Evolutionary conservation across 2,329 filamentous ascomycete genomes (phyloP).

Genomic region (Fusarium vanettenii): DNA sequence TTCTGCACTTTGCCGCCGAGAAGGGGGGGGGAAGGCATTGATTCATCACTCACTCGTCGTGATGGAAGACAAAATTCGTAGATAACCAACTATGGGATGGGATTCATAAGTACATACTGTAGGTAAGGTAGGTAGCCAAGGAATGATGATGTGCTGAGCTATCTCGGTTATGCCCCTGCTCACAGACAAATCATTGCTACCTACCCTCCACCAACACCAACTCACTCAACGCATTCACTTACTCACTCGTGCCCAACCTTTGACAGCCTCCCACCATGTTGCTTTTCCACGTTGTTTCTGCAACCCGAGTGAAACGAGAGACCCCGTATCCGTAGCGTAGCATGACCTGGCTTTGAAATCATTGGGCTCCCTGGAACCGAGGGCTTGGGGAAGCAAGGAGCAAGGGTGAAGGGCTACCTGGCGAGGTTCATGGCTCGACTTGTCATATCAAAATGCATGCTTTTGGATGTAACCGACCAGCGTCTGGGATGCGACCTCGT

Average conservation of each 20-base stretch:
- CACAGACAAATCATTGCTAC: background rate
- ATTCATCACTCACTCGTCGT: background rate
- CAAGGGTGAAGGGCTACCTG: background rate
- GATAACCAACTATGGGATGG: background rate
- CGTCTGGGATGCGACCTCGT: slow-evolving; percentile 7
- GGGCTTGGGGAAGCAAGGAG: slow-evolving; percentile 1
- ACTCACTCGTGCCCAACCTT: background rate
- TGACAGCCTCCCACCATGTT: background rate
- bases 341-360: background rate
- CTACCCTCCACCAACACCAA: background rate
- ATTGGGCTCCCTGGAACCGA: slow-evolving; percentile 6
- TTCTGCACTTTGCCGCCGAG: background rate
- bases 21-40: background rate
- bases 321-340: background rate
- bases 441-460: slow-evolving; percentile 22
- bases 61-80: background rate
- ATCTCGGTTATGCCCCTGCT: background rate
- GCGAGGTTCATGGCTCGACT: slow-evolving; percentile 17
- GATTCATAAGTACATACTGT: background rate
- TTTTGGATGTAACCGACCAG: slow-evolving; percentile 18
- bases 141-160: background rate
- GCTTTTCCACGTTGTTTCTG: background rate
- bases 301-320: slow-evolving; percentile 2
- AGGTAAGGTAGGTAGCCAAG: background rate
- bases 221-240: background rate